Conservation (phyloP, 2,329 filamentous ascomycete genomes). For the Cercospora janseana region DNA sequence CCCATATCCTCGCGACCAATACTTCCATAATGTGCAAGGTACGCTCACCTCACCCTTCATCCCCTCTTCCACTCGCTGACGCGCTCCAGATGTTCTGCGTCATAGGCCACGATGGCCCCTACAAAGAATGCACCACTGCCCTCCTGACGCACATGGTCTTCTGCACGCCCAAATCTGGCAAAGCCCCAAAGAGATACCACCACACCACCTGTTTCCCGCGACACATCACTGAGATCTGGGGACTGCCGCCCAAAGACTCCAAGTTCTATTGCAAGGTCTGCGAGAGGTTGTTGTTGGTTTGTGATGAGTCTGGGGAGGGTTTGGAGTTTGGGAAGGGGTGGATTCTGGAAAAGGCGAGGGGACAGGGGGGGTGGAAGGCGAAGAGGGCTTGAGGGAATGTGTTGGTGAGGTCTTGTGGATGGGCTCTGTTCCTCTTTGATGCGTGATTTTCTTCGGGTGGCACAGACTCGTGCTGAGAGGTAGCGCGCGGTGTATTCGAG, state of each 20-base stretch:
- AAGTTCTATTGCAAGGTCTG: constrained; percentile 9
- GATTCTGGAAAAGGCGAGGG: background rate
- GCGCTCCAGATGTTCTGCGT: constrained; percentile 8
- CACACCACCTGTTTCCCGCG: constrained; percentile 8
- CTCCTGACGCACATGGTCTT: constrained; percentile 4
- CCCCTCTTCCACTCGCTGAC: background rate
- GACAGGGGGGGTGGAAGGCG: background rate
- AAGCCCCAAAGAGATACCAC: constrained; percentile 1
- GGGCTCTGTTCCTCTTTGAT: no score
- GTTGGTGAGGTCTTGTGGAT: background rate
- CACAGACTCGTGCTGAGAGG: no score
- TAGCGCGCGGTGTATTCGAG: no score
- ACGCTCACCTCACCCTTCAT: background rate
- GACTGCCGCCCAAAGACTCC: background rate
- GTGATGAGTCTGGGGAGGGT: background rate
- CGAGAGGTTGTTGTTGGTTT: background rate
- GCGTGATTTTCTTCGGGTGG: no score
- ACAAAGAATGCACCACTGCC: constrained; percentile 3
- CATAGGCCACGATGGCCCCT: constrained; percentile 9
- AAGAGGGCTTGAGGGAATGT: background rate
- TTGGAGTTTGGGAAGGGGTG: constrained; percentile 9
- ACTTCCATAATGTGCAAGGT: constrained; percentile 7
- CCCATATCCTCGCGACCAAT: no score
- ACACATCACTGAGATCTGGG: constrained; percentile 8
- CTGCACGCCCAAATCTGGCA: constrained; percentile 2